Evolutionary conservation across 2,329 filamentous ascomycete species (phyloP), one percentile per base, ranked within the genome.

Genomic region (Alternaria burnsii): DNA sequence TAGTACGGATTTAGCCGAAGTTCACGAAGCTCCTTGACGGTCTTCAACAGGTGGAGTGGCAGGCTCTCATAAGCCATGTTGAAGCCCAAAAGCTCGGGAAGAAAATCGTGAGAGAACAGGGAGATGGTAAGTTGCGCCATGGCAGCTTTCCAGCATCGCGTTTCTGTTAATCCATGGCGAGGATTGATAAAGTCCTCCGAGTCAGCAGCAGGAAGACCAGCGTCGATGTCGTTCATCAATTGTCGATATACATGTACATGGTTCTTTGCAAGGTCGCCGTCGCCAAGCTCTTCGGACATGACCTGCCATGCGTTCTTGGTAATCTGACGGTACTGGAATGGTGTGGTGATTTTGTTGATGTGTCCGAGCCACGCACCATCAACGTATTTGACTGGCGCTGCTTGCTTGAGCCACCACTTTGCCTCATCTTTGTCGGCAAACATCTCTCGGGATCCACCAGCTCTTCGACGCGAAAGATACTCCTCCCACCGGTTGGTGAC

Each of bases 71-170:
- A 85, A 26, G 82, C 79, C 71, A 85, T 74, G 63, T 84, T 86
- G 66, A 84, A 85, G 1, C 84, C 82, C 4, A 85, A 69, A 4
- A 83, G 81, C 67, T 85, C 83, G 0, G 83, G 83, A 3, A 86
- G 61, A 61, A 85, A 83, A 8, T 85, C 79, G 36, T 82, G 63
- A 1, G 82, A 81, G 38, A 83, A 85, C 1, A 85, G 72, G 1
- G 82, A 84, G 10, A 85, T 75, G 4, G 81, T 73, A 4, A 85
- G 62, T 54, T 85, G 84, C 2, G 77, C 75, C 5, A 83, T 68
- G 6, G 80, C 82, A 1, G 81, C 74, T 71, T 79, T 80, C 82
- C 83, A 85, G 28, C 63, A 67, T 3, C 62, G 66, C 61, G 61
- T 42, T 61, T 76, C 69, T 14, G 75, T 64, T 36, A 74, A 47